These are phyloP conservation scores for Atkinsonella hypoxylon DNA, from an alignment of 2,329 filamentous ascomycete species.

Conservation along the genomic window DNA sequence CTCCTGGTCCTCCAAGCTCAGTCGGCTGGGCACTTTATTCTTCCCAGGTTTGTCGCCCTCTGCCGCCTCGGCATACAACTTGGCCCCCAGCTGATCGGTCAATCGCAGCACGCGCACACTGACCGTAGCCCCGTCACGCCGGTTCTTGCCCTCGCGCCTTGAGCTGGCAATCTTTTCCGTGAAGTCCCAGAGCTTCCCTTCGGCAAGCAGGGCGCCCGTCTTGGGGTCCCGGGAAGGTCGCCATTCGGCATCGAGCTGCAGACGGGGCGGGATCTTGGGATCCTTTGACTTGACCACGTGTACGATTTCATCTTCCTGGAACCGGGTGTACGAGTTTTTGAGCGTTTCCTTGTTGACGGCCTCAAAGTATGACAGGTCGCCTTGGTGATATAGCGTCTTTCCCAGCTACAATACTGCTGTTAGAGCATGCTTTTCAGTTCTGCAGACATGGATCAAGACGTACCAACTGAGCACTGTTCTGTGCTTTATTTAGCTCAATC, in stretches of 20 bases:
- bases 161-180: slow-evolving; percentile 76
- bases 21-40: slow-evolving; percentile 25
- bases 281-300: slow-evolving; percentile 59
- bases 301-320: slow-evolving; percentile 84
- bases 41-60: slow-evolving; percentile 25
- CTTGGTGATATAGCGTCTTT: slow-evolving; percentile 95
- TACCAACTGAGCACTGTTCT: slow-evolving; percentile 72
- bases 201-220: slow-evolving; percentile 50
- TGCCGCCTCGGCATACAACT: slow-evolving; percentile 51
- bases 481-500: slow-evolving; percentile 66
- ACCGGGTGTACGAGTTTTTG: slow-evolving; percentile 81
- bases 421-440: neutral
- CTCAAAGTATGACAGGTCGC: slow-evolving; percentile 93
- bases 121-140: slow-evolving; percentile 85
- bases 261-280: slow-evolving; percentile 44
- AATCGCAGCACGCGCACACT: slow-evolving; percentile 68
- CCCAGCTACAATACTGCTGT: slow-evolving; percentile 48
- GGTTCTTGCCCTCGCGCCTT: slow-evolving; percentile 86
- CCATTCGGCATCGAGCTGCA: slow-evolving; percentile 67
- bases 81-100: slow-evolving; percentile 59
- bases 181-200: slow-evolving; percentile 81
- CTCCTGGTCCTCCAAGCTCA: slow-evolving; percentile 39
- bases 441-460: slow-evolving; percentile 14
- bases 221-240: slow-evolving; percentile 50
- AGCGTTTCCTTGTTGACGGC: slow-evolving; percentile 97